Base-by-base conservation (phyloP, 192 early-diverging fungal species). In the Spinellus fusiger region DNA sequence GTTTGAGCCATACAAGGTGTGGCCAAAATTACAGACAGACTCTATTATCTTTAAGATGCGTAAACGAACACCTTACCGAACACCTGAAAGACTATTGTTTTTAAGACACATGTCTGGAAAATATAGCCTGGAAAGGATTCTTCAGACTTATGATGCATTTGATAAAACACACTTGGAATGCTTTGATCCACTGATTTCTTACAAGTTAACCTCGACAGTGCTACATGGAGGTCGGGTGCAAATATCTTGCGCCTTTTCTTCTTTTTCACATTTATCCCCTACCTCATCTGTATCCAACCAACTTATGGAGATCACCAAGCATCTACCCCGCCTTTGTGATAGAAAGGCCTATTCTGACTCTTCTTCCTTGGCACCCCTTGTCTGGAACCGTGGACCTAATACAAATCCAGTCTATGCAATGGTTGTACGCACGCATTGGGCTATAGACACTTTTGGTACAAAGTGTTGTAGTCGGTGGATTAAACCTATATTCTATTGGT, bases 1-100 rank as follows among this genome's bases (percentile, higher is more conserved):
- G 54, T 84, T 84, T 57, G 79, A 81, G 29, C 79, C 79, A 4
- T 84, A 74, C 53, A 84, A 84, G 48, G 75, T 84, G 4, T 84
- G 80, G 76, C 70, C 75, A n/a, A 80, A 79, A 51, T 74, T 81
- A 20, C 82, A 84, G 47, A 84, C 82, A 0, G 82, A 84, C 23
- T 84, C 82, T 8, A 63, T 84, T 15, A 76, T 84, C 20, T 84
- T 84, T 59, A 72, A 71, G 44, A 37, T 84, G 2, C 71, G 82
- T 13, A 70, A 63, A 25, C 61, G 76, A 10, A n/a, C 53, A n/a
- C 13, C 47, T 40, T 38, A 50, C 22, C 68, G 2, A 27, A 50
- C 7, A 65, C 48, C 0, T n/a, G 65, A 76, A 35, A 27, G 49
- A 13, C 78, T 66, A 8, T 25, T 75, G 0, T 82, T 78, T 56